These are phyloP conservation scores for Talaromyces stipitatus DNA, from an alignment of 495 filamentous ascomycete genomes.

Conservation along the genomic window DNA sequence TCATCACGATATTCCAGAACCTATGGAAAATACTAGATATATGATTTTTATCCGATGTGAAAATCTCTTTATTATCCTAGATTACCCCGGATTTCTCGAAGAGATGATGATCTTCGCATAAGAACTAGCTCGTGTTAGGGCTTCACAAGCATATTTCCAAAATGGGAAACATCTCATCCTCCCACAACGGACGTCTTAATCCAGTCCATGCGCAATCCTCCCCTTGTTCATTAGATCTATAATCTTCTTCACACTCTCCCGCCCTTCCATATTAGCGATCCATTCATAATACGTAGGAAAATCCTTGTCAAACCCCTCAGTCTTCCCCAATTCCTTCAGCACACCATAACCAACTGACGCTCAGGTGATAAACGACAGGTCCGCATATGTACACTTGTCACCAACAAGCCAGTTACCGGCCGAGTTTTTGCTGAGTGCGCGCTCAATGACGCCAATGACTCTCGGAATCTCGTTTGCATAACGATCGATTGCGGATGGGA, in stretches of 20 bases:
- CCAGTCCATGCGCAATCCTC: background rate
- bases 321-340: background rate
- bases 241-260: slow-evolving; percentile 11
- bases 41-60: too few relatives aligned
- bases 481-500: slow-evolving; percentile 36
- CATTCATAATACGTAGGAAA: slow-evolving; percentile 19
- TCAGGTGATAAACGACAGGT: slow-evolving; percentile 40
- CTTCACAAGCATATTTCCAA: background rate
- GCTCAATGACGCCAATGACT: slow-evolving; percentile 37
- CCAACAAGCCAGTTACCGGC: slow-evolving; percentile 38
- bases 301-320: slow-evolving; percentile 5
- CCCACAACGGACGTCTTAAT: background rate
- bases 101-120: too few relatives aligned
- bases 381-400: slow-evolving; percentile 41
- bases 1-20: background rate
- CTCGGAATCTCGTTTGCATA: slow-evolving; percentile 41
- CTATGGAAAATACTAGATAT: too few relatives aligned
- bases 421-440: slow-evolving; percentile 13
- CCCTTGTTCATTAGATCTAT: background rate
- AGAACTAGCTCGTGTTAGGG: too few relatives aligned
- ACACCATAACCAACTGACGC: background rate
- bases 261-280: slow-evolving; percentile 14
- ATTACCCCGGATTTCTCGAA: too few relatives aligned
- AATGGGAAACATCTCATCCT: background rate
- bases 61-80: too few relatives aligned